Evolutionary conservation across 768 basidiomycete species (phyloP).

Genomic region (Amanita molliuscula): DNA sequence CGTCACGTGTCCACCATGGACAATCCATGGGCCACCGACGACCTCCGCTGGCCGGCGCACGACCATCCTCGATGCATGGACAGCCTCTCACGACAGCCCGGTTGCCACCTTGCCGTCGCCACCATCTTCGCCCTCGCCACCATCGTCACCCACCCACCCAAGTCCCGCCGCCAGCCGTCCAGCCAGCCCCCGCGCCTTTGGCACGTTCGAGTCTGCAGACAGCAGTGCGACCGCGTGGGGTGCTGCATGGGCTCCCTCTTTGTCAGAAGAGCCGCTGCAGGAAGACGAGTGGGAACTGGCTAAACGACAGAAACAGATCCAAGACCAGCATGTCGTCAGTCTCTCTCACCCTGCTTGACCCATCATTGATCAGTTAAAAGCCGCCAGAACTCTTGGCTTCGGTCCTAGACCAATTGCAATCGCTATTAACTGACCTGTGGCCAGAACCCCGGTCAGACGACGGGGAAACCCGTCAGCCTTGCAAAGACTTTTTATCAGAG

Average conservation of each 20-base stretch:
- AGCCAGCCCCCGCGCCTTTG: conserved; percentile 45
- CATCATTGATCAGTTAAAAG: conserved; percentile 23
- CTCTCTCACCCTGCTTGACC: conserved; percentile 10
- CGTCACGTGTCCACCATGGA: conserved; percentile 36
- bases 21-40: conserved; percentile 53
- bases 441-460: conserved; percentile 18
- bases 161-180: conserved; percentile 22
- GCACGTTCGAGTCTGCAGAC: conserved; percentile 43
- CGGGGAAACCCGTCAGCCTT: conserved; percentile 5
- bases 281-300: conserved; percentile 65
- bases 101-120: not conserved
- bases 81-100: not conserved
- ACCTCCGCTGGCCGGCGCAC: conserved; percentile 37
- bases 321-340: conserved; percentile 59
- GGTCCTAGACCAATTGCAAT: conserved; percentile 44
- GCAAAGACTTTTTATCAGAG: conserved; percentile 23
- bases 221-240: conserved; percentile 31
- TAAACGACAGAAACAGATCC: conserved; percentile 42
- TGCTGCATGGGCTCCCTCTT: conserved; percentile 27
- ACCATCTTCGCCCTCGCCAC: not conserved
- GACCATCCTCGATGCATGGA: conserved; percentile 12
- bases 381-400: conserved; percentile 57
- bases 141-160: conserved; percentile 8
- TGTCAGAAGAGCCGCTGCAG: conserved; percentile 10
- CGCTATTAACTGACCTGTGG: conserved; percentile 44